Evolutionary conservation across 257 asterid species (phyloP), one percentile per base, ranked within the genome.

Genomic region (Sherardia arvensis): DNA sequence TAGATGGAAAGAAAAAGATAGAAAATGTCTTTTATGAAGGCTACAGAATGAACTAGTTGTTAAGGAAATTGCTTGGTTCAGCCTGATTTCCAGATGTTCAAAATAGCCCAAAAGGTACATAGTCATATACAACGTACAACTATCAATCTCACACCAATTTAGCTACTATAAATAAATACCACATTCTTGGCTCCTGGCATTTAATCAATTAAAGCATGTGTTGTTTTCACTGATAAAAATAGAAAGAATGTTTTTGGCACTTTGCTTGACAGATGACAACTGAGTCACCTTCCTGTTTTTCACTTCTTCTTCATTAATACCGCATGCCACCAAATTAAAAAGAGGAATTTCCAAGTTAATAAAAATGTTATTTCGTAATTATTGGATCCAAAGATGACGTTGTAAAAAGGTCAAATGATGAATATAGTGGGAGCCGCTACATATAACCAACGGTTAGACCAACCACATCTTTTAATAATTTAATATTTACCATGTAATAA

Each of bases 51-150:
- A 15, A 54, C 32, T 23, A 23, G 33, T 3, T 54, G 7, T 20
- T 54, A 38, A 9, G 61, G 61, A 56, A 56, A 56, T 56, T 56
- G 38, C 61, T 30, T 56, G 7, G 34, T 21, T 25, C n/a, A 54
- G 60, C 34, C 60, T 43, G 51, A 14, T 14, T 14, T 43, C 51
- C 51, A 43, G 51, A 17, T 43, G 51, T 15, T 17, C 47, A 38
- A 43, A 43, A 34, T 14, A 3, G 51, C 20, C 5, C 6, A 20
- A 43, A 43, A 43, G 20, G 49, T 43, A 43, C 48, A 40, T 30
- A 30, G 3, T 30, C 6, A 30, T 30, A 30, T 30, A 30, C 12
- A 38, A 14, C 51, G 51, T 43, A 43, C 51, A 20, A 23, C 29
- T 23, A 21, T 53, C 59, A 53, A 53, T 53, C 10, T 43, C 51